These are phyloP conservation scores for Crithidia bombi DNA, from an alignment of 208 protist species.

Conservation along the genomic window DNA sequence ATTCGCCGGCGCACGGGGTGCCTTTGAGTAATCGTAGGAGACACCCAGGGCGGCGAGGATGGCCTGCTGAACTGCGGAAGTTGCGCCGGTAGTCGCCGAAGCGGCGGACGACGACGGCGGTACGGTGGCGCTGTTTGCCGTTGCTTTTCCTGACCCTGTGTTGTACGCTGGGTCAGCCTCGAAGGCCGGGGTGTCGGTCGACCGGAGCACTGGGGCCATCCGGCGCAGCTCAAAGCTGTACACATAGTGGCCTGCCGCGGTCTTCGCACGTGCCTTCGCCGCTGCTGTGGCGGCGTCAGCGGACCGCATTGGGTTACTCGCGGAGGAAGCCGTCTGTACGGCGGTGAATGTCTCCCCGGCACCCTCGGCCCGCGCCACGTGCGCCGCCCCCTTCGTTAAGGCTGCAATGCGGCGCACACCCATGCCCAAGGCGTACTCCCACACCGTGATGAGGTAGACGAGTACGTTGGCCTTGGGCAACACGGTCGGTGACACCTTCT, in stretches of 20 bases:
- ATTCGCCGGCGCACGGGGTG: slow-evolving; percentile 19
- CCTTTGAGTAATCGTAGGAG: slow-evolving; percentile 54
- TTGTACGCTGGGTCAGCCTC: background rate
- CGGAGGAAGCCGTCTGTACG: slow-evolving; percentile 1
- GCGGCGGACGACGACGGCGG: background rate
- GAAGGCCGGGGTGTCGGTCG: slow-evolving; percentile 2
- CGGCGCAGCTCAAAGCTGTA: slow-evolving; percentile 92
- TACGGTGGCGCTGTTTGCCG: background rate
- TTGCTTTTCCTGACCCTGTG: background rate
- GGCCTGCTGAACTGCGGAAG: slow-evolving; percentile 24
- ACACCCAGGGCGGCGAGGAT: slow-evolving; percentile 49
- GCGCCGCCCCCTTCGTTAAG: slow-evolving; percentile 15
- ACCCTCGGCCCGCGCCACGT: slow-evolving; percentile 16
- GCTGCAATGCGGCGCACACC: slow-evolving; percentile 26
- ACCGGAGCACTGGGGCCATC: slow-evolving; percentile 72
- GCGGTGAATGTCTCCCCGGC: slow-evolving; percentile 6
- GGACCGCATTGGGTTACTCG: background rate
- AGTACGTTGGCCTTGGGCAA: slow-evolving; percentile 29
- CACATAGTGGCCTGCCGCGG: slow-evolving; percentile 28
- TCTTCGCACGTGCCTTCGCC: background rate
- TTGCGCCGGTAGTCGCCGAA: background rate
- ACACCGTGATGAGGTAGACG: slow-evolving; percentile 22
- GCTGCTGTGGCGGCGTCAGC: background rate
- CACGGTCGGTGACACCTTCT: slow-evolving; percentile 1
- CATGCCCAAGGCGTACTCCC: slow-evolving; percentile 26